phyloP scores from a whole-genome alignment of 2,329 filamentous ascomycete genomes.

The Fusarium burgessii region DNA sequence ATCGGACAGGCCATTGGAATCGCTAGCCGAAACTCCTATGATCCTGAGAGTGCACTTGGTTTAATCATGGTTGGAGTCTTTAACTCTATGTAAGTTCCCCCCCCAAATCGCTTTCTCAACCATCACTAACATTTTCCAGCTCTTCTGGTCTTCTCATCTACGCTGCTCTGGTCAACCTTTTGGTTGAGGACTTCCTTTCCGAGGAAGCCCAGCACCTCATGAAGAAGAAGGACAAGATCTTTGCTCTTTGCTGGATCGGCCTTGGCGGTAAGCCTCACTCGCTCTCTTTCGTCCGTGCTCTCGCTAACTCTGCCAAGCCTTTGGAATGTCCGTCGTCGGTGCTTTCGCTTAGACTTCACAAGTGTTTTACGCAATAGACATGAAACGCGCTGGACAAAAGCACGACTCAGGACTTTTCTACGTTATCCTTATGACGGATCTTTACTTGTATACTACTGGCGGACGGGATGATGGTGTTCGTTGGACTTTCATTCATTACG shows the following conservation, averaged over 20 bases:
- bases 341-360: constrained; percentile 27
- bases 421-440: neutral
- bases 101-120: rapidly evolving
- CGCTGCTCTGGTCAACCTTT: constrained; percentile 71
- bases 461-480: neutral
- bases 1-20: constrained; percentile 75
- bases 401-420: neutral
- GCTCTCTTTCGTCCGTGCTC: neutral
- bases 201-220: constrained; percentile 64
- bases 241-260: constrained; percentile 64
- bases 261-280: constrained; percentile 58
- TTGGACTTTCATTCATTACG: neutral
- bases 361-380: neutral
- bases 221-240: constrained; percentile 64
- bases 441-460: neutral
- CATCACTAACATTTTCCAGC: constrained; percentile 46
- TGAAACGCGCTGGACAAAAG: constrained; percentile 8
- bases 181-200: constrained; percentile 74
- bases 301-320: constrained; percentile 17
- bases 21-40: constrained; percentile 66
- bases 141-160: constrained; percentile 72
- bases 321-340: constrained; percentile 37
- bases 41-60: constrained; percentile 72
- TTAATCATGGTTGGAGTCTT: constrained; percentile 74
- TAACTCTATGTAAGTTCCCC: constrained; percentile 68